Conservation (phyloP, 108 stramenopile genomes). For the Skeletonema potamos region DNA sequence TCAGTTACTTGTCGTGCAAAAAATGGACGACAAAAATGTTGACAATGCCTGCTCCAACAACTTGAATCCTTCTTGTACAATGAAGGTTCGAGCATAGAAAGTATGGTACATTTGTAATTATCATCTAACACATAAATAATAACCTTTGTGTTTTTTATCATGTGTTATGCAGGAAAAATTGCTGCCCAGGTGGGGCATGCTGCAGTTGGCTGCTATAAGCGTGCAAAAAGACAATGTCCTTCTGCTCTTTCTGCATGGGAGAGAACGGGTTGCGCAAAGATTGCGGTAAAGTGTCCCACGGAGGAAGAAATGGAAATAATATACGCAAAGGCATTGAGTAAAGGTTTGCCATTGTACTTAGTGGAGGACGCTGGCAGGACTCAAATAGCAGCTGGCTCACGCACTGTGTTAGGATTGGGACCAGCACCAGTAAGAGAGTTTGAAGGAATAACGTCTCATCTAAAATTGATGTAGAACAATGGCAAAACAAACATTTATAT, state of each 20-base stretch:
- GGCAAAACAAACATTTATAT: neutral
- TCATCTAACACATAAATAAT: too few species aligned
- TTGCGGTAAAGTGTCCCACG: constrained; percentile 85
- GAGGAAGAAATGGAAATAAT: constrained; percentile 81
- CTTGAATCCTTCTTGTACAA: constrained; percentile 14
- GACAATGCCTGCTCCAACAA: constrained; percentile 26
- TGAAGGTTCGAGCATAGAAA: constrained; percentile 31
- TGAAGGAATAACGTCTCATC: constrained; percentile 82
- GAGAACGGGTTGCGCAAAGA: constrained; percentile 88
- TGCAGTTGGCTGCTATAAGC: constrained; percentile 87
- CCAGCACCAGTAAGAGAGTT: constrained; percentile 84
- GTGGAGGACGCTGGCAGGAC: constrained; percentile 94
- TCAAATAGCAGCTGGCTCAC: constrained; percentile 91
- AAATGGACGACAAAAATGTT: constrained; percentile 21
- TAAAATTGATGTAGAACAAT: constrained; percentile 82
- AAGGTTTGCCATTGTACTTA: constrained; percentile 79
- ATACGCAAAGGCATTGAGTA: constrained; percentile 54
- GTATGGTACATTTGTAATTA: constrained; percentile 20
- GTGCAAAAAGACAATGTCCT: constrained; percentile 65
- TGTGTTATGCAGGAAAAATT: constrained; percentile 60
- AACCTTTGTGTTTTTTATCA: neutral
- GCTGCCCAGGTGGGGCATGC: constrained; percentile 93
- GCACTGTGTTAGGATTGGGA: constrained; percentile 89
- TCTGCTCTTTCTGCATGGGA: constrained; percentile 80
- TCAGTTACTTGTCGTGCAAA: constrained; percentile 12